A percentile compares a stretch with the other conserved stretches of the same genome.
phyloP scores from a whole-genome alignment of 257 asterid species.

The Solanum piurae region DNA sequence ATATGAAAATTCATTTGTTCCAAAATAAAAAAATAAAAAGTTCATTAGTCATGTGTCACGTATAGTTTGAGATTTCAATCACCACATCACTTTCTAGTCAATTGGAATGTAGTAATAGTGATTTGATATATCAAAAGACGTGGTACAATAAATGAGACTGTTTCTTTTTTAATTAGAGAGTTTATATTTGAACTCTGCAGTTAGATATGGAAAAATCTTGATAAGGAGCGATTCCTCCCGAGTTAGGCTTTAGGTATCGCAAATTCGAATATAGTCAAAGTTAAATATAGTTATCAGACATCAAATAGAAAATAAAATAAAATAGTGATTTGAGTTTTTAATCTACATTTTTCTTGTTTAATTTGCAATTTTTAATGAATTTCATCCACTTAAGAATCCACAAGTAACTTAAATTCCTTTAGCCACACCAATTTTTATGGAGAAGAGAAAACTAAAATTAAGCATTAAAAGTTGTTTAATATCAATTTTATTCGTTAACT shows the following conservation, averaged over 20 bases:
- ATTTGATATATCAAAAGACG: neutral
- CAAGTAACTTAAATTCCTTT: neutral
- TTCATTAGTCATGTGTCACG: neutral
- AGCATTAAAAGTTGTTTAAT: too few relatives aligned
- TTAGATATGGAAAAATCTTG: rapidly evolving
- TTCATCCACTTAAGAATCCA: neutral
- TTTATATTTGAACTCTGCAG: rapidly evolving
- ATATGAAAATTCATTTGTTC: neutral
- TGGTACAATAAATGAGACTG: rapidly evolving
- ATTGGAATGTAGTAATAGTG: neutral
- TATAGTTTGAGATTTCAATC: neutral
- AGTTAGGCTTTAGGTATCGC: too few relatives aligned
- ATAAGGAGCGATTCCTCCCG: too few relatives aligned
- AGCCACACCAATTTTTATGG: neutral
- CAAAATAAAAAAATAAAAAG: neutral
- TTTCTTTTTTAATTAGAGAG: too few relatives aligned
- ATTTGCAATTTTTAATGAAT: neutral
- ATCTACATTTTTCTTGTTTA: neutral
- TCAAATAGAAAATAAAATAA: too few relatives aligned
- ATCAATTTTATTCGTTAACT: neutral
- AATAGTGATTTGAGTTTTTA: neutral
- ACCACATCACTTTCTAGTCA: neutral
- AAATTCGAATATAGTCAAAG: too few relatives aligned
- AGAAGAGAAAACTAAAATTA: neutral
- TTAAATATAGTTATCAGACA: too few relatives aligned